These are phyloP conservation scores for Apophysomyces variabilis DNA, from an alignment of 371 early-diverging fungal species.

Conservation along the genomic window DNA sequence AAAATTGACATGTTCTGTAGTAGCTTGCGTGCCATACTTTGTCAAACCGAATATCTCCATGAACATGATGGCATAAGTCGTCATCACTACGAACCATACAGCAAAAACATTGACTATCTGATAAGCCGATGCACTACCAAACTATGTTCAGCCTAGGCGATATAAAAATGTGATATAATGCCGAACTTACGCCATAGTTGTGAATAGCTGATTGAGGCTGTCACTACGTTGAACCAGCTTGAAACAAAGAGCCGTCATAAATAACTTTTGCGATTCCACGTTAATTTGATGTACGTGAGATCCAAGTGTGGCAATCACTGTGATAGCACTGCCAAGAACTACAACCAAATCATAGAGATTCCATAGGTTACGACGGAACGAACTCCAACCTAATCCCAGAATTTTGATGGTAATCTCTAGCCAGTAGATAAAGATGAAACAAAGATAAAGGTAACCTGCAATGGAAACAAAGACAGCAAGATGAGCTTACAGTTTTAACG, in stretches of 20 bases:
- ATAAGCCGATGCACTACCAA: constrained; percentile 54
- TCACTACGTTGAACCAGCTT: constrained; percentile 69
- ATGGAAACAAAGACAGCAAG: constrained; percentile 10
- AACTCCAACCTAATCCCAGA: constrained; percentile 61
- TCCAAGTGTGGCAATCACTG: constrained; percentile 46
- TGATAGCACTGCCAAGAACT: constrained; percentile 54
- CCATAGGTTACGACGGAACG: constrained; percentile 64
- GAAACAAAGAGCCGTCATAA: constrained; percentile 67
- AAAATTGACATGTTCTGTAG: constrained; percentile 66
- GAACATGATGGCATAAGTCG: constrained; percentile 72
- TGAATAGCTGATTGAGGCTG: constrained; percentile 67
- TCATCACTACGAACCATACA: constrained; percentile 71
- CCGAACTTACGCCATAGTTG: constrained; percentile 63
- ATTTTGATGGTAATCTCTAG: constrained; percentile 59
- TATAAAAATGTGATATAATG: background rate
- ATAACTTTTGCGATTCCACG: constrained; percentile 64
- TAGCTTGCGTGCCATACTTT: constrained; percentile 60
- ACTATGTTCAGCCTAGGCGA: background rate
- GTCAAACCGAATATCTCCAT: constrained; percentile 77
- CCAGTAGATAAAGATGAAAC: constrained; percentile 52
- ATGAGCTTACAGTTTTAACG: background rate
- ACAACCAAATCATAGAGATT: constrained; percentile 64
- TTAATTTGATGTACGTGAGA: constrained; percentile 40
- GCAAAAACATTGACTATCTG: constrained; percentile 68
- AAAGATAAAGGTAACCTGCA: constrained; percentile 53